Evolutionary conservation across 805 yeast genomes (phyloP).

Genomic region (Debaryomyces tyrocola): DNA sequence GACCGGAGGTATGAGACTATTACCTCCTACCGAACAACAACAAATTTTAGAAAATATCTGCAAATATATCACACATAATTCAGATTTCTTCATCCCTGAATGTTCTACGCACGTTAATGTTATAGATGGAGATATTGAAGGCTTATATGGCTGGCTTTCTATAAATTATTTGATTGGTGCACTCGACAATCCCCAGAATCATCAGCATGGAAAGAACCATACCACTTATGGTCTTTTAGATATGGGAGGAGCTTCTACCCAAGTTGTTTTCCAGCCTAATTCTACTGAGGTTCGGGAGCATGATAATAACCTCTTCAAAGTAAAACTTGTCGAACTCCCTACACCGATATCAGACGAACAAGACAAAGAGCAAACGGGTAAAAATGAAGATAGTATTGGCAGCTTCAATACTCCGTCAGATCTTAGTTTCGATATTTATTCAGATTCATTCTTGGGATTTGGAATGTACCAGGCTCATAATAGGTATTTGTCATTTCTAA

Average conservation of each 20-base stretch:
- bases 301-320: constrained; percentile 43
- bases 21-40: constrained; percentile 52
- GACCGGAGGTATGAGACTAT: constrained; percentile 66
- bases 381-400: constrained; percentile 3
- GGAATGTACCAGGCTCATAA: constrained; percentile 59
- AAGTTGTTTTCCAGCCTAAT: constrained; percentile 63
- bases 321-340: constrained; percentile 42
- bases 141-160: constrained; percentile 66
- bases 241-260: constrained; percentile 68
- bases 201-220: constrained; percentile 44
- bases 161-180: constrained; percentile 55
- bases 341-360: constrained; percentile 7
- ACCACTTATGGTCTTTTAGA: constrained; percentile 58
- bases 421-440: constrained; percentile 44
- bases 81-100: constrained; percentile 59
- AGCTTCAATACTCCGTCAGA: constrained; percentile 20
- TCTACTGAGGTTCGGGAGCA: constrained; percentile 44
- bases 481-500: constrained; percentile 42
- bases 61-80: constrained; percentile 43
- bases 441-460: constrained; percentile 59
- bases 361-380: background rate
- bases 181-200: constrained; percentile 35
- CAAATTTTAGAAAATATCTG: constrained; percentile 50
- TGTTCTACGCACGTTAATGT: constrained; percentile 59
- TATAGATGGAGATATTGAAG: constrained; percentile 66